Conservation (phyloP, 2,329 filamentous ascomycete species). For the Scytalidium sp. region DNA sequence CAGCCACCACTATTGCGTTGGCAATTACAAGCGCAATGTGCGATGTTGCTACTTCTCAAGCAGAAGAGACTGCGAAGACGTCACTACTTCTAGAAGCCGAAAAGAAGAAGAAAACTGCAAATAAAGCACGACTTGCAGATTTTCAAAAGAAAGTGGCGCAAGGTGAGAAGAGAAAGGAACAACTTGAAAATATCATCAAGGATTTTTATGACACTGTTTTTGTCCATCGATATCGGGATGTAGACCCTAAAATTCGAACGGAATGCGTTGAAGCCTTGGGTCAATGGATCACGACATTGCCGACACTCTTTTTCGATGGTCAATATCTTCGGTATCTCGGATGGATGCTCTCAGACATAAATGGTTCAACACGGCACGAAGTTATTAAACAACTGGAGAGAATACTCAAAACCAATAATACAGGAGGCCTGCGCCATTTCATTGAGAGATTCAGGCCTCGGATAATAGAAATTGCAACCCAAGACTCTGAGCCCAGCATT, state of each 20-base stretch:
- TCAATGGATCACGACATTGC: slow-evolving; percentile 81
- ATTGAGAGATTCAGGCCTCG: slow-evolving; percentile 87
- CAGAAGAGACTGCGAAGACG: slow-evolving; percentile 69
- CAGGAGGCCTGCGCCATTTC: slow-evolving; percentile 77
- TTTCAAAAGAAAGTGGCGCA: slow-evolving; percentile 66
- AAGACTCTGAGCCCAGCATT: slow-evolving; percentile 78
- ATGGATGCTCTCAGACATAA: slow-evolving; percentile 87
- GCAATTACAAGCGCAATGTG: slow-evolving; percentile 78
- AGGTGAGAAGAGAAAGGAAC: slow-evolving; percentile 42
- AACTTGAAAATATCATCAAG: slow-evolving; percentile 66
- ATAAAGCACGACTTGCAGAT: slow-evolving; percentile 73
- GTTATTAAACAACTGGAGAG: slow-evolving; percentile 79
- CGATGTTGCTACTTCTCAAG: slow-evolving; percentile 66
- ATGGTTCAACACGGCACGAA: slow-evolving; percentile 73
- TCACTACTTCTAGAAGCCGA: slow-evolving; percentile 79
- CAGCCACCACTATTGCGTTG: slow-evolving; percentile 80
- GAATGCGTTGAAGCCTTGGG: slow-evolving; percentile 87
- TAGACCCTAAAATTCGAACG: slow-evolving; percentile 82
- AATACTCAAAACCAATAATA: slow-evolving; percentile 77
- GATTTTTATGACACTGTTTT: slow-evolving; percentile 93
- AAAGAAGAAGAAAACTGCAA: slow-evolving; percentile 68
- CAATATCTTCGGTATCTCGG: slow-evolving; percentile 90
- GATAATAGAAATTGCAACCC: slow-evolving; percentile 87
- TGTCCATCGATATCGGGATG: slow-evolving; percentile 91
- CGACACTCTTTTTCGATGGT: slow-evolving; percentile 86